Base-by-base conservation (phyloP, 2,329 filamentous ascomycete species). In the Escovopsis sp. region DNA sequence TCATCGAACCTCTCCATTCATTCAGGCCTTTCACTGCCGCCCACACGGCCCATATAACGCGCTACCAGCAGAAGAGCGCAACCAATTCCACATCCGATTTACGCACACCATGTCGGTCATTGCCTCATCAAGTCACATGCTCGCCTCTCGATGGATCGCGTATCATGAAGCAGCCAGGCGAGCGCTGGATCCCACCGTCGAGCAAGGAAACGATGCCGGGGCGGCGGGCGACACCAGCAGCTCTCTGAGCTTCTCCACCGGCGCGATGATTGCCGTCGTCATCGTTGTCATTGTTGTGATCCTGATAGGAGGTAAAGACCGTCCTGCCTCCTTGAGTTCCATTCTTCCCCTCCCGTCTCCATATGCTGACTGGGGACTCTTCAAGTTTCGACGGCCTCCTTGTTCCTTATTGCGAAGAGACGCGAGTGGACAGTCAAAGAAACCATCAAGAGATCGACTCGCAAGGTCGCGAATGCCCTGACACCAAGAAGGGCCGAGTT, bases 391-490 rank as follows among this genome's bases (percentile, higher is more conserved):
- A 80, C 73, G 32, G 74, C 77, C 3, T 64, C 76, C 3, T 73
- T 91, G 26, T 93, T 83, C 65, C 85, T 80, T 59, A 59, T 89
- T 33, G 82, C 85, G 43, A 91, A 91, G 69, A 87, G 85, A 65
- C 76, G 80, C 38, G 83, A 88, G 60, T 91, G 85, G 85, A 82
- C 79, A 50, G 68, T 91, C 50, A 75, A 79, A 45, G 76, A 84
- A 56, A 82, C 71, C 28, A 68, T 93, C 44, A 73, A 80, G 43
- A 75, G 74, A 49, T 87, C 83, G 2, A 76, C 77, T 30, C 70
- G 68, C 47, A 76, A 68, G 53, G 74, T 81, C 26, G 73, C 72
- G 36, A 72, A 68, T 4, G 77, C 70, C 5, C 65, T 81, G 43
- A 80, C 77, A n/a, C 77, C 77, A 6, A 65, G 75, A 39, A 67